phyloP scores from a whole-genome alignment of 805 yeast species.

The Torulaspora maleeae region DNA sequence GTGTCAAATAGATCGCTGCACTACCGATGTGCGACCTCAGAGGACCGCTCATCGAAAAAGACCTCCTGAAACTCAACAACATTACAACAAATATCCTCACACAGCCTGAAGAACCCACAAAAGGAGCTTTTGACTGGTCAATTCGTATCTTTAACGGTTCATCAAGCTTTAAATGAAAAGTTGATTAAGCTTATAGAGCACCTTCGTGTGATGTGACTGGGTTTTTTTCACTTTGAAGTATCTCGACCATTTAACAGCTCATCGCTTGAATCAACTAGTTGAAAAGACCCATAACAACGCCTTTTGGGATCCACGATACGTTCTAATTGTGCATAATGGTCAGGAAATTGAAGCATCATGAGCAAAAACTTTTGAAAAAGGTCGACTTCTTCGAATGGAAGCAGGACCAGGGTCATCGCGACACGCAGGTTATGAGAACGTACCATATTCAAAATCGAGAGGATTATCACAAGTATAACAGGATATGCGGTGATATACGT shows the following conservation, averaged over 20 bases:
- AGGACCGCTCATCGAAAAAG: slow-evolving; percentile 34
- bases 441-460: slow-evolving; percentile 93
- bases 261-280: slow-evolving; percentile 12
- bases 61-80: slow-evolving; percentile 23
- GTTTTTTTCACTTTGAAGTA: slow-evolving; percentile 3
- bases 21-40: slow-evolving; percentile 70
- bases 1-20: slow-evolving; percentile 63
- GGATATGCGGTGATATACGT: slow-evolving; percentile 85
- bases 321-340: slow-evolving; percentile 48
- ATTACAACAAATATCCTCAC: neutral
- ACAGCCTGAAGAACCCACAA: neutral
- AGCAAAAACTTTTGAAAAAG: slow-evolving; percentile 87
- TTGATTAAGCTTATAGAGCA: neutral
- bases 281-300: neutral
- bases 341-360: slow-evolving; percentile 88
- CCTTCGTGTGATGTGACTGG: neutral
- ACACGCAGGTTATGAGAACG: slow-evolving; percentile 91
- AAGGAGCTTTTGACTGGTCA: neutral
- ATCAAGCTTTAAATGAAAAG: neutral
- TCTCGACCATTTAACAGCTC: slow-evolving; percentile 10
- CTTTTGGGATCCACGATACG: neutral
- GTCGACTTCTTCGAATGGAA: slow-evolving; percentile 98
- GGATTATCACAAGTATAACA: slow-evolving; percentile 92
- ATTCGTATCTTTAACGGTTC: neutral
- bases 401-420: slow-evolving; percentile 91